Conservation (phyloP, 2,329 filamentous ascomycete genomes). For the Phoma sp. region DNA sequence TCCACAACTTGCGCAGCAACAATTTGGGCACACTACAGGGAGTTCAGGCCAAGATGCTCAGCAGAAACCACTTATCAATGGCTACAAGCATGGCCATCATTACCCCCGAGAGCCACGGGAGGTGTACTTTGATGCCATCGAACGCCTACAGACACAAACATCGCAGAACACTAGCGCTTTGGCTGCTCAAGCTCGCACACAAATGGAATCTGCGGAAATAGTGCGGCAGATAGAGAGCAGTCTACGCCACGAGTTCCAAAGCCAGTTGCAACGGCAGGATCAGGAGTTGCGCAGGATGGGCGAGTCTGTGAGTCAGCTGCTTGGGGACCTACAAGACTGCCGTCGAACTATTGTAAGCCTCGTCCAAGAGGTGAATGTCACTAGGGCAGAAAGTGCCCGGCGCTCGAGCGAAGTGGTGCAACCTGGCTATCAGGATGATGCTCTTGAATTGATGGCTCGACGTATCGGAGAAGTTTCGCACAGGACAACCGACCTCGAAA, state of each 20-base stretch:
- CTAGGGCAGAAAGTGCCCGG: slow-evolving; percentile 25
- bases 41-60: slow-evolving; percentile 21
- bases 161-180: slow-evolving; percentile 54
- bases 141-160: slow-evolving; percentile 58
- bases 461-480: slow-evolving; percentile 51
- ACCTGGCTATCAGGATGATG: slow-evolving; percentile 41
- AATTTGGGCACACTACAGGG: slow-evolving; percentile 21
- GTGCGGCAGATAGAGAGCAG: slow-evolving; percentile 43
- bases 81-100: slow-evolving; percentile 32
- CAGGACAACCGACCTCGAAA: slow-evolving; percentile 57
- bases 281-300: slow-evolving; percentile 50
- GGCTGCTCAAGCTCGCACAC: slow-evolving; percentile 42
- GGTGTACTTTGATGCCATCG: slow-evolving; percentile 50
- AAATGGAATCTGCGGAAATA: slow-evolving; percentile 37
- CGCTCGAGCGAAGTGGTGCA: slow-evolving; percentile 23
- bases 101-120: slow-evolving; percentile 41
- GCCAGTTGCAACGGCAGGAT: slow-evolving; percentile 37
- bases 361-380: slow-evolving; percentile 42
- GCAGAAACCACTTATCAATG: slow-evolving; percentile 22
- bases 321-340: slow-evolving; percentile 52
- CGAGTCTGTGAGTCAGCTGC: slow-evolving; percentile 49
- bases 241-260: slow-evolving; percentile 49
- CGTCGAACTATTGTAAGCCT: slow-evolving; percentile 47
- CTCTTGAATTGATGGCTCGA: slow-evolving; percentile 55
- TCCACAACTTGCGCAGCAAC: slow-evolving; percentile 23